Conservation (phyloP, 768 basidiomycete species). For the Favolaschia claudopus region DNA sequence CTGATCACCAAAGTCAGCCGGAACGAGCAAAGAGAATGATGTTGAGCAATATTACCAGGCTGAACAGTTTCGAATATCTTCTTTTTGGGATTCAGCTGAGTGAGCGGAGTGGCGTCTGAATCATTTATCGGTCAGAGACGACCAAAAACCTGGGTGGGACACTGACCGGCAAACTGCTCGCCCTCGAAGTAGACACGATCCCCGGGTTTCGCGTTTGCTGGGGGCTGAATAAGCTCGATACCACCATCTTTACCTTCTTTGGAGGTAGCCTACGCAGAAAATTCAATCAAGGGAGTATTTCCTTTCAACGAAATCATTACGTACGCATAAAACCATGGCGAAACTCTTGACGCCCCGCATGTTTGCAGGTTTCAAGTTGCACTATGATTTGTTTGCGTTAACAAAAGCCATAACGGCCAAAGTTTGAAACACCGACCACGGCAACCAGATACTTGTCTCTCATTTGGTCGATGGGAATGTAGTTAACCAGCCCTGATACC, state of each 20-base stretch:
- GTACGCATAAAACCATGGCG: slow-evolving; percentile 95
- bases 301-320: slow-evolving; percentile 29
- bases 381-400: slow-evolving; percentile 49
- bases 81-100: slow-evolving; percentile 97
- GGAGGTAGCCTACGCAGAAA: slow-evolving; percentile 72
- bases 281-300: background rate
- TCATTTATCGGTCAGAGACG: background rate
- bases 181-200: slow-evolving; percentile 97
- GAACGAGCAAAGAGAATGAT: background rate
- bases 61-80: slow-evolving; percentile 98
- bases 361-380: slow-evolving; percentile 93
- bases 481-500: slow-evolving; percentile 95
- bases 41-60: slow-evolving; percentile 61
- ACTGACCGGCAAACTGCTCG: slow-evolving; percentile 79
- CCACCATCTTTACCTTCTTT: slow-evolving; percentile 91
- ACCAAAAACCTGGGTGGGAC: background rate
- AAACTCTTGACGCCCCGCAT: slow-evolving; percentile 99
- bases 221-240: slow-evolving; percentile 91
- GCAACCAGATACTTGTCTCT: slow-evolving; percentile 82
- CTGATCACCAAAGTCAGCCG: slow-evolving; percentile 42
- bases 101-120: slow-evolving; percentile 68
- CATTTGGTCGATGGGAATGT: slow-evolving; percentile 96
- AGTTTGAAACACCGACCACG: slow-evolving; percentile 60
- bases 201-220: slow-evolving; percentile 84
- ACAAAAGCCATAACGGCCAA: background rate